Evolutionary conservation across 768 basidiomycete species (phyloP).

Genomic region (Hebeloma cylindrosporum): DNA sequence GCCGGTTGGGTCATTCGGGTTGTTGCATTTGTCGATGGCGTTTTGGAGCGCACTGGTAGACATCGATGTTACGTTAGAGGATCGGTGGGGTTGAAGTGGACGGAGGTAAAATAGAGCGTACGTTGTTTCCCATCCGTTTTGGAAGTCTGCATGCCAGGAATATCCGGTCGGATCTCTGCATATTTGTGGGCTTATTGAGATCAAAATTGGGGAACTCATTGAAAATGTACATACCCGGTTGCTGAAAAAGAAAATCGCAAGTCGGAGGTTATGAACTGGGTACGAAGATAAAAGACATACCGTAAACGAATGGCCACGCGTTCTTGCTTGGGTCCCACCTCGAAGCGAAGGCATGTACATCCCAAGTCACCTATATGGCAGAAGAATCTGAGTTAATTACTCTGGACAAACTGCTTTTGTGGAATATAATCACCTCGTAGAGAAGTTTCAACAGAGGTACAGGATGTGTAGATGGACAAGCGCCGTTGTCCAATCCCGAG

Average conservation of each 20-base stretch:
- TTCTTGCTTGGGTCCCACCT: conserved; percentile 37
- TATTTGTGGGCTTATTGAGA: conserved; percentile 15
- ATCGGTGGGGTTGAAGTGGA: not conserved
- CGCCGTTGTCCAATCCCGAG: conserved; percentile 37
- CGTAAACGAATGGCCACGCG: conserved; percentile 43
- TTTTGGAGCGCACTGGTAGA: conserved; percentile 37
- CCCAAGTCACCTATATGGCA: conserved; percentile 36
- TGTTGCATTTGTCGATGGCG: conserved; percentile 47
- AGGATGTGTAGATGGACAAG: conserved; percentile 37
- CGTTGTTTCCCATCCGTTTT: conserved; percentile 50
- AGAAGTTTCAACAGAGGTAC: conserved; percentile 40
- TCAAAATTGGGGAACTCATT: not conserved
- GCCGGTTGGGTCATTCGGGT: conserved; percentile 37
- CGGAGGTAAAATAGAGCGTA: not conserved
- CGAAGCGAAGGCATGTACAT: conserved; percentile 31
- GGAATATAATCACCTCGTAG: conserved; percentile 29
- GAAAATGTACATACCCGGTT: conserved; percentile 32
- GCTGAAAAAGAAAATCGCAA: conserved; percentile 21
- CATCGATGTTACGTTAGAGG: not conserved
- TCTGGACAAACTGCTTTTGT: too few relatives aligned
- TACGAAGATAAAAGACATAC: conserved; percentile 8
- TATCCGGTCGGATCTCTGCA: conserved; percentile 53
- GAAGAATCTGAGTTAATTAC: too few relatives aligned
- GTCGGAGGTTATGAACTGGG: not conserved
- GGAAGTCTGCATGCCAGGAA: conserved; percentile 48